Evolutionary conservation across 495 filamentous ascomycete species (phyloP).

Genomic region (Neurospora sp.): DNA sequence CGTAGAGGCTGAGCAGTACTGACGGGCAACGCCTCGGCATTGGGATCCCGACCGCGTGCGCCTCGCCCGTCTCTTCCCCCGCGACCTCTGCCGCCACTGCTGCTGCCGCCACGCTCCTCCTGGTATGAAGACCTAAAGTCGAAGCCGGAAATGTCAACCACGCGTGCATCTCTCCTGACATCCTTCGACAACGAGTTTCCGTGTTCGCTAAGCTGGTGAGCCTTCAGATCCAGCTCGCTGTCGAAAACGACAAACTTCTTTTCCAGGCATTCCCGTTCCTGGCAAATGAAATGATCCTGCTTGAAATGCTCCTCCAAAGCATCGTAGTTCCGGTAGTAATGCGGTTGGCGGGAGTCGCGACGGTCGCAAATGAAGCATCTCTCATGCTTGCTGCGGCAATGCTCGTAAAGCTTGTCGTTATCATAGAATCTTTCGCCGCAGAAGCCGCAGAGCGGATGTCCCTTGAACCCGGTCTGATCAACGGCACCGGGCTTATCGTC

Average conservation of each 20-base stretch:
- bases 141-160: slow-evolving; percentile 80
- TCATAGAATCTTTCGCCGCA: slow-evolving; percentile 90
- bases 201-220: slow-evolving; percentile 29
- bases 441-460: slow-evolving; percentile 90
- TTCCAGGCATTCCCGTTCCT: slow-evolving; percentile 78
- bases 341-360: slow-evolving; percentile 53
- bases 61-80: slow-evolving; percentile 31
- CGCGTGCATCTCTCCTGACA: slow-evolving; percentile 69
- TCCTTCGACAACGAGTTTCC: slow-evolving; percentile 46
- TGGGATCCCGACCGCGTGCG: slow-evolving; percentile 45
- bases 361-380: slow-evolving; percentile 91
- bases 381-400: slow-evolving; percentile 88
- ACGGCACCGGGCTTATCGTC: slow-evolving; percentile 84
- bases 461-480: slow-evolving; percentile 92
- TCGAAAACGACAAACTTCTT: slow-evolving; percentile 99
- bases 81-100: slow-evolving; percentile 30
- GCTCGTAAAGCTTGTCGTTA: slow-evolving; percentile 85
- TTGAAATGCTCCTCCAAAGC: slow-evolving; percentile 75
- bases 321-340: slow-evolving; percentile 84
- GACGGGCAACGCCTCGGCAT: slow-evolving; percentile 64
- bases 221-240: slow-evolving; percentile 83
- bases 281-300: slow-evolving; percentile 77
- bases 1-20: slow-evolving; percentile 75
- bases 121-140: slow-evolving; percentile 63
- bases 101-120: slow-evolving; percentile 51